Evolutionary conservation across 164 flowering plant species (phyloP).

Genomic region (Amborella trichopoda): DNA sequence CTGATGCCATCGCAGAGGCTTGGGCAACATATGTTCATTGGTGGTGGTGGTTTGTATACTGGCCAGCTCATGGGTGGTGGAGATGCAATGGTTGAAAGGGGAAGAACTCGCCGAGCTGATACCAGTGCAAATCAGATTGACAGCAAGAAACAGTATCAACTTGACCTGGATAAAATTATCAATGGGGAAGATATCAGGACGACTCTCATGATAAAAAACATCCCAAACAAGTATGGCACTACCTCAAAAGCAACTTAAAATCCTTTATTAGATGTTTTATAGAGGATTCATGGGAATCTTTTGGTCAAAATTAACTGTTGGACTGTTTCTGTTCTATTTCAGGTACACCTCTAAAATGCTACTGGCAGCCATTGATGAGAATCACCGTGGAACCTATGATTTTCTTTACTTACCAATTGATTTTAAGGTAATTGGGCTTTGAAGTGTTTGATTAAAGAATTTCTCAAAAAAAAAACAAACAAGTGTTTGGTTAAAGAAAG

Average conservation of each 20-base stretch:
- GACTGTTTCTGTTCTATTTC: slow-evolving; percentile 5
- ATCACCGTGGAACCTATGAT: slow-evolving; percentile 72
- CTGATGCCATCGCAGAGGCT: slow-evolving; percentile 57
- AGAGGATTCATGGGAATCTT: background rate
- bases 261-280: background rate
- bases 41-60: slow-evolving; percentile 29
- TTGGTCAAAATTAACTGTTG: background rate
- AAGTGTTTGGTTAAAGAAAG: no score
- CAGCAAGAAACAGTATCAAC: slow-evolving; percentile 73
- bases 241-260: background rate
- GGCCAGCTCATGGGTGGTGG: slow-evolving; percentile 5
- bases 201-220: slow-evolving; percentile 92
- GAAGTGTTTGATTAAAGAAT: background rate
- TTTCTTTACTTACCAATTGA: slow-evolving; percentile 95
- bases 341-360: slow-evolving; percentile 91
- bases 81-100: slow-evolving; percentile 59
- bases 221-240: slow-evolving; percentile 76
- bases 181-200: slow-evolving; percentile 79
- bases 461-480: background rate
- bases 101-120: slow-evolving; percentile 52
- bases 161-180: slow-evolving; percentile 77
- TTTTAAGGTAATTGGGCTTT: slow-evolving; percentile 54
- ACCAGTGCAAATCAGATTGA: slow-evolving; percentile 46
- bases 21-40: slow-evolving; percentile 42
- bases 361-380: slow-evolving; percentile 79